A percentile compares a stretch with the other conserved stretches of the same genome.
Evolutionary conservation across 257 asterid species (phyloP).

Genomic region (Mentha longifolia): DNA sequence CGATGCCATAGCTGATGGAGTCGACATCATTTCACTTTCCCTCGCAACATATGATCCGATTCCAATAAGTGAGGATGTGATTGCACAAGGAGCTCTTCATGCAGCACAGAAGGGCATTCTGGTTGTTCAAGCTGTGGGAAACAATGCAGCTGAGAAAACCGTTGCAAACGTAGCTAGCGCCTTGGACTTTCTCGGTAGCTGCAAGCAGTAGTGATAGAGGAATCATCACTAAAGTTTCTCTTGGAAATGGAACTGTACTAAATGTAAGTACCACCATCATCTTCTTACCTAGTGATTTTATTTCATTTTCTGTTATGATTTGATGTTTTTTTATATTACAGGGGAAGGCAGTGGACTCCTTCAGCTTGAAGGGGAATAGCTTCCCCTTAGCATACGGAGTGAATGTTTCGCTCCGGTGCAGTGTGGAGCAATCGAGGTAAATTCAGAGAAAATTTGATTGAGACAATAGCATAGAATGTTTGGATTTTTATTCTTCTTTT

Average conservation of each 20-base stretch:
- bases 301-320: not conserved
- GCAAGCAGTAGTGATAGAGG: slow-evolving; percentile 38
- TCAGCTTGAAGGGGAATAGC: slow-evolving; percentile 22
- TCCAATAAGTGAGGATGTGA: not conserved
- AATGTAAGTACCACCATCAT: slow-evolving; percentile 6
- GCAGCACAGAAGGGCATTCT: slow-evolving; percentile 21
- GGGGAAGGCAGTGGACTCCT: slow-evolving; percentile 43
- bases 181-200: slow-evolving; percentile 41
- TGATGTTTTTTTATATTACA: not conserved
- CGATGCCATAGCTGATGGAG: slow-evolving; percentile 61
- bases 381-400: slow-evolving; percentile 32
- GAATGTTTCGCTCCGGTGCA: slow-evolving; percentile 2
- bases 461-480: no score
- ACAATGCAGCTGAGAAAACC: not conserved
- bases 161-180: slow-evolving; percentile 11
- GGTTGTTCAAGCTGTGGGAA: slow-evolving; percentile 26
- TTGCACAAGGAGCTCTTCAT: slow-evolving; percentile 25
- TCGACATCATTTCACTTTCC: slow-evolving; percentile 45
- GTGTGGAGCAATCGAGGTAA: not conserved
- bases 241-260: slow-evolving; percentile 36
- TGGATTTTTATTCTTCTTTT: no score
- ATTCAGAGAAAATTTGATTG: not conserved
- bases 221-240: slow-evolving; percentile 31
- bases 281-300: not conserved
- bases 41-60: slow-evolving; percentile 27